Evolutionary conservation across 805 yeast genomes (phyloP), one percentile per base, ranked within the genome.

Genomic region (Ogataea trehaloabstinens): DNA sequence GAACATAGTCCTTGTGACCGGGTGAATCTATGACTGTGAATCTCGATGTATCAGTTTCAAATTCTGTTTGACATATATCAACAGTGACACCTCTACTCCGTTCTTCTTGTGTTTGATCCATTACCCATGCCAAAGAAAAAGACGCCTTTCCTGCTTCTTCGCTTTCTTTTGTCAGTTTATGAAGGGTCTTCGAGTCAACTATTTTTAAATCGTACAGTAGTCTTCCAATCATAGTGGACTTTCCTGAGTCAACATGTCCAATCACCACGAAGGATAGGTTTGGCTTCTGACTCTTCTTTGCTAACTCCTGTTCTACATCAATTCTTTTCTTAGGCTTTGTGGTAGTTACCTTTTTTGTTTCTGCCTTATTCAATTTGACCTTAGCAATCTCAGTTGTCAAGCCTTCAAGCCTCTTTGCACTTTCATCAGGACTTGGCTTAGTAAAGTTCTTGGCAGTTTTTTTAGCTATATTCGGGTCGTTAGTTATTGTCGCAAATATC

Each of bases 231-330:
- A 85, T 67, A 1, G 95, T 85, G 2, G 89, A 82, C 53, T 85
- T 85, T 12, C 95, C 95, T 0, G 91, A 86, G 60, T 85, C 95
- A 5, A 85, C 91, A 58, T 85, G 95, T 8, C 95, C 93, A 48
- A 85, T 82, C 4, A 85, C 88, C 24, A 85, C 89, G 51, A 83
- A 83, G n/a, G 84, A 75, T 35, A 80, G 63, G 38, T 68, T 73
- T 2, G 85, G 84, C 49, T 79, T 80, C 37, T 48, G 38, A 5
- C 46, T 44, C 46, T 67, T 64, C 7, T 57, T 48, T 3, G 55
- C 37, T 19, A 75, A 45, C 48, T 71, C 74, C 18, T 61, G 43
- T 11, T 51, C 57, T 4, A 79, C 37, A 48, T 78, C 70, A 8
- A 76, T 55, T 35, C 67, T 63, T 41, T 64, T 62, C 44, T 68